Evolutionary conservation across 768 basidiomycete species (phyloP).

Genomic region (Crepidotus variabilis): DNA sequence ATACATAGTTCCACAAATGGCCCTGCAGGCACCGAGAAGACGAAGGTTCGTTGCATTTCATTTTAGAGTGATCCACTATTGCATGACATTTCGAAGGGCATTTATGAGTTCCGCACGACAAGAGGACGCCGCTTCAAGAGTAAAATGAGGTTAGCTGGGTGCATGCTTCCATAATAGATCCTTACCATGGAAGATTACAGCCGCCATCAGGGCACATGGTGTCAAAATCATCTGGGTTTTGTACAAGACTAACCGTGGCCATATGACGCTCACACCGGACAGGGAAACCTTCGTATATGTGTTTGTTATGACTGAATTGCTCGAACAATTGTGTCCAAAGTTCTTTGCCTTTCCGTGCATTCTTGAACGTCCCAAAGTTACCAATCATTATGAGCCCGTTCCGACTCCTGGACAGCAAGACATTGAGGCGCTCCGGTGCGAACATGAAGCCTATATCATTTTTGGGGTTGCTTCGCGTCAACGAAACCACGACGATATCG

Average conservation of each 20-base stretch:
- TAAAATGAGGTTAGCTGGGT: neutral
- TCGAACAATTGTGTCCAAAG: constrained; percentile 50
- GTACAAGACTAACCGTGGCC: constrained; percentile 32
- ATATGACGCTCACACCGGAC: constrained; percentile 56
- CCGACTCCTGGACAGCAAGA: constrained; percentile 66
- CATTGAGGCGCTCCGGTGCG: constrained; percentile 66
- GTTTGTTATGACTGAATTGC: constrained; percentile 34
- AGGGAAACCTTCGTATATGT: constrained; percentile 61
- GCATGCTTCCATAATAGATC: neutral
- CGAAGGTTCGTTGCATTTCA: constrained; percentile 40
- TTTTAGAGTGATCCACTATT: constrained; percentile 48
- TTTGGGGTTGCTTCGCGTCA: constrained; percentile 55
- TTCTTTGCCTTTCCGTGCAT: constrained; percentile 44
- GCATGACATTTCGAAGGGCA: constrained; percentile 66
- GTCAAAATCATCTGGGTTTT: constrained; percentile 45
- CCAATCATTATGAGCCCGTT: constrained; percentile 65
- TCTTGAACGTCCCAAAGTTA: constrained; percentile 54
- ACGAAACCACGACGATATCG: constrained; percentile 58
- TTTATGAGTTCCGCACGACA: constrained; percentile 48
- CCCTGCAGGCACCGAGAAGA: constrained; percentile 36
- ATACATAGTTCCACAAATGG: constrained; percentile 42
- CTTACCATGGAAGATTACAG: constrained; percentile 57
- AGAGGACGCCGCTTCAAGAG: constrained; percentile 36
- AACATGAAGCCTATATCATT: constrained; percentile 71
- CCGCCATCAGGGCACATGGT: constrained; percentile 56